Conservation (phyloP, 1,139 yeast species). For the Protomyces pachydermus region DNA sequence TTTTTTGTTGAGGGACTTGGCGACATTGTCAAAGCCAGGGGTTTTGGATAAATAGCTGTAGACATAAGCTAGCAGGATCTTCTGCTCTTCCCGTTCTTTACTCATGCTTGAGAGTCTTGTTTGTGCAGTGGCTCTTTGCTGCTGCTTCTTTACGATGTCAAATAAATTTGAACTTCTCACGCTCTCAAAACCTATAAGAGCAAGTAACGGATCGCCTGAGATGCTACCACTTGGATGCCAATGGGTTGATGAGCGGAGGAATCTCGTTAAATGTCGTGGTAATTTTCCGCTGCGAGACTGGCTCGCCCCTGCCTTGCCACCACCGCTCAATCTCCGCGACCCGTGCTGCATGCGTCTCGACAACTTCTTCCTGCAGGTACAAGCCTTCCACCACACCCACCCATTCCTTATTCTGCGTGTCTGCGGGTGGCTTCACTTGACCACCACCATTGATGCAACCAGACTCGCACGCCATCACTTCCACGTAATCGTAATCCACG, state of each 20-base stretch:
- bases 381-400: slow-evolving; percentile 22
- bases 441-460: slow-evolving; percentile 99
- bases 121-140: no score
- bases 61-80: slow-evolving; percentile 11
- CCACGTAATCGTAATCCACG: slow-evolving; percentile 71
- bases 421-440: slow-evolving; percentile 45
- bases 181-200: no score
- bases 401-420: slow-evolving; percentile 23
- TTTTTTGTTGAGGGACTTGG: neutral
- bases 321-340: slow-evolving; percentile 9
- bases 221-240: slow-evolving; percentile 18
- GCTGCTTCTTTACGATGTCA: no score
- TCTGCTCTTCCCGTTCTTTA: slow-evolving; percentile 9
- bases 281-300: slow-evolving; percentile 1
- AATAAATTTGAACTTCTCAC: no score
- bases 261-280: slow-evolving; percentile 16
- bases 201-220: no score
- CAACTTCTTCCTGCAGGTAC: slow-evolving; percentile 5
- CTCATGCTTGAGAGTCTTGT: neutral
- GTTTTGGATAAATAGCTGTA: slow-evolving; percentile 3
- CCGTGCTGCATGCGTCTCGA: neutral
- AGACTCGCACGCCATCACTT: slow-evolving; percentile 96
- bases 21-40: neutral
- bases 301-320: slow-evolving; percentile 8
- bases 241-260: slow-evolving; percentile 17